These are phyloP conservation scores for Sclerotinia subarctica DNA, from an alignment of 2,329 filamentous ascomycete species.

Conservation along the genomic window DNA sequence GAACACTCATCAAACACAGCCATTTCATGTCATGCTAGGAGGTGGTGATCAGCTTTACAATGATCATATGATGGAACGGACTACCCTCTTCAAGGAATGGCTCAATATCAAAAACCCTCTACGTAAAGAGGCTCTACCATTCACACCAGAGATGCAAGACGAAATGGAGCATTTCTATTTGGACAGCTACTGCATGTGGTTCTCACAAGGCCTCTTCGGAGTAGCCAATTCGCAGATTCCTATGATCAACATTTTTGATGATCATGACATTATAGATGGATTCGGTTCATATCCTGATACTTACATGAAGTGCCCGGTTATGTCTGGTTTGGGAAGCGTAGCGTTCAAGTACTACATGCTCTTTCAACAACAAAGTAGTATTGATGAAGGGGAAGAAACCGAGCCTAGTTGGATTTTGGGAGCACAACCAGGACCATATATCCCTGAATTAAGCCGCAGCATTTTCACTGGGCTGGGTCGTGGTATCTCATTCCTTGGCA, in stretches of 20 bases:
- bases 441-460: conserved; percentile 79
- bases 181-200: conserved; percentile 88
- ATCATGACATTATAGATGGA: conserved; percentile 88
- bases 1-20: conserved; percentile 83
- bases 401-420: conserved; percentile 94
- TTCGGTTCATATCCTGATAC: conserved; percentile 90
- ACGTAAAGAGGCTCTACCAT: conserved; percentile 74
- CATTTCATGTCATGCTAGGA: conserved; percentile 98
- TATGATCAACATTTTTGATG: conserved; percentile 98
- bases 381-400: conserved; percentile 72
- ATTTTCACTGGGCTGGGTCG: conserved; percentile 80
- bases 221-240: conserved; percentile 92
- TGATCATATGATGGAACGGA: conserved; percentile 74
- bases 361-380: conserved; percentile 91
- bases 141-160: conserved; percentile 77
- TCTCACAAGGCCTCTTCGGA: conserved; percentile 91
- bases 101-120: conserved; percentile 73
- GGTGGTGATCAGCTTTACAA: conserved; percentile 98
- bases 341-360: conserved; percentile 99
- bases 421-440: conserved; percentile 78
- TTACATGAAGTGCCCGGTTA: conserved; percentile 88
- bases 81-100: conserved; percentile 78
- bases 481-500: conserved; percentile 75
- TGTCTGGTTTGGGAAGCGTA: conserved; percentile 82
- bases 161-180: conserved; percentile 89